phyloP scores from a whole-genome alignment of 2,329 filamentous ascomycete genomes.

The Purpureocillium lavendulum region DNA sequence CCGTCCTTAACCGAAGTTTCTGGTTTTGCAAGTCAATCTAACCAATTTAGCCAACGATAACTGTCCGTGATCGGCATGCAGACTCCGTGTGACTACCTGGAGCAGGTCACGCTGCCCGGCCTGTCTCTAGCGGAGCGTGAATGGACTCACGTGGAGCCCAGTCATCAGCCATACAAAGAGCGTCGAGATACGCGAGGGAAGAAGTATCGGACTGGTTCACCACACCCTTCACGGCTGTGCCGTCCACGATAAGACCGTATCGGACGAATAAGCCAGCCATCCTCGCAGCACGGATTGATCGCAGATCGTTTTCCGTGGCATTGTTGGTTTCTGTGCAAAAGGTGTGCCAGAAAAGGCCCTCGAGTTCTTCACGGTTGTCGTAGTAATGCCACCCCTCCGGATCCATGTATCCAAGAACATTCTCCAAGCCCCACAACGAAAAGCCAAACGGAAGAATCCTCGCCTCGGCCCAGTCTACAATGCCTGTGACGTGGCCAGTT shows the following conservation, averaged over 20 bases:
- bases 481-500: slow-evolving; percentile 18
- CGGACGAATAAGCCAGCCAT: slow-evolving; percentile 1
- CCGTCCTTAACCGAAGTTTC: no score
- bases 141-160: not conserved
- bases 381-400: slow-evolving; percentile 10
- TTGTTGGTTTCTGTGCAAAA: not conserved
- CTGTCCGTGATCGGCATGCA: no score
- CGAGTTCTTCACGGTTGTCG: slow-evolving; percentile 2
- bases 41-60: no score
- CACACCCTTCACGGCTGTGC: not conserved
- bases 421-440: slow-evolving; percentile 18
- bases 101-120: not conserved
- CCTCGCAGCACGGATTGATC: not conserved
- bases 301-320: not conserved
- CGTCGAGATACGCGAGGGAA: slow-evolving; percentile 1
- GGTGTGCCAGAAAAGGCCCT: not conserved
- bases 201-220: not conserved
- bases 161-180: not conserved
- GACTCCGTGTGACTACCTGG: no score
- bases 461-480: slow-evolving; percentile 21
- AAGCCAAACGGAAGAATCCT: slow-evolving; percentile 19
- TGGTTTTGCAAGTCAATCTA: no score
- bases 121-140: not conserved
- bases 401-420: slow-evolving; percentile 11
- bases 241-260: not conserved